Percentiles rank a stretch among this genome's conserved stretches.
These are phyloP conservation scores for Saccharomyces hybrid DNA, from an alignment of 1,139 yeast species.

Conservation along the genomic window DNA sequence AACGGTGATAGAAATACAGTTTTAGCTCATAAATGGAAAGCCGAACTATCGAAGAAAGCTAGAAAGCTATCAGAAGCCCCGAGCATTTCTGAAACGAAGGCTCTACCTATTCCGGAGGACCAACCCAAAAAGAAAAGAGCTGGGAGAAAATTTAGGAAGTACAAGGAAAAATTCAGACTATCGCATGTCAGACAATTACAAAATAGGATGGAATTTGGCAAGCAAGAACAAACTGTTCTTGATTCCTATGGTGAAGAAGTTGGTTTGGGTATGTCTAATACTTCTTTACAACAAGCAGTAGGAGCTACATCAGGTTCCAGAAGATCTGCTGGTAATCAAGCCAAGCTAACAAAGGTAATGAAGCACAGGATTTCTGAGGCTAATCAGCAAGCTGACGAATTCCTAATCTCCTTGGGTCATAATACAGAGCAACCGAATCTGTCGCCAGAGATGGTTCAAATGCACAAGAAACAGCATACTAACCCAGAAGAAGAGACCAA, in stretches of 20 bases:
- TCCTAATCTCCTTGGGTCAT: slow-evolving; percentile 7
- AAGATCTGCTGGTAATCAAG: slow-evolving; percentile 37
- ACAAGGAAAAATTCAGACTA: slow-evolving; percentile 71
- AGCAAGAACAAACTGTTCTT: slow-evolving; percentile 52
- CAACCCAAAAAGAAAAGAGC: slow-evolving; percentile 76
- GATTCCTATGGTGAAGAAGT: slow-evolving; percentile 73
- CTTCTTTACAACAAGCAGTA: slow-evolving; percentile 14
- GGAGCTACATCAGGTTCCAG: slow-evolving; percentile 6
- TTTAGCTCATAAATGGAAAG: slow-evolving; percentile 50
- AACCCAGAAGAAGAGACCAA: neutral
- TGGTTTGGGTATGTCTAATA: slow-evolving; percentile 65
- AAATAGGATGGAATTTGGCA: slow-evolving; percentile 77
- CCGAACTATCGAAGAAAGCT: slow-evolving; percentile 54
- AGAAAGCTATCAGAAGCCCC: slow-evolving; percentile 78
- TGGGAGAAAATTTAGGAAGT: slow-evolving; percentile 70
- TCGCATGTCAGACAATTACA: slow-evolving; percentile 79
- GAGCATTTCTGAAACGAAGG: slow-evolving; percentile 56
- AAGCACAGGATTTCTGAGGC: slow-evolving; percentile 36
- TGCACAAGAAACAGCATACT: neutral
- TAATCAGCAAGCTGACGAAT: slow-evolving; percentile 15
- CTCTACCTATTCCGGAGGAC: slow-evolving; percentile 79
- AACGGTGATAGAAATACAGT: slow-evolving; percentile 39
- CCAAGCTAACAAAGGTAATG: slow-evolving; percentile 50
- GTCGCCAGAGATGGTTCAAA: neutral
- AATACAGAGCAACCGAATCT: neutral